Evolutionary conservation across 768 basidiomycete species (phyloP), one percentile per base, ranked within the genome.

Genomic region (Phlebiopsis gigantea): DNA sequence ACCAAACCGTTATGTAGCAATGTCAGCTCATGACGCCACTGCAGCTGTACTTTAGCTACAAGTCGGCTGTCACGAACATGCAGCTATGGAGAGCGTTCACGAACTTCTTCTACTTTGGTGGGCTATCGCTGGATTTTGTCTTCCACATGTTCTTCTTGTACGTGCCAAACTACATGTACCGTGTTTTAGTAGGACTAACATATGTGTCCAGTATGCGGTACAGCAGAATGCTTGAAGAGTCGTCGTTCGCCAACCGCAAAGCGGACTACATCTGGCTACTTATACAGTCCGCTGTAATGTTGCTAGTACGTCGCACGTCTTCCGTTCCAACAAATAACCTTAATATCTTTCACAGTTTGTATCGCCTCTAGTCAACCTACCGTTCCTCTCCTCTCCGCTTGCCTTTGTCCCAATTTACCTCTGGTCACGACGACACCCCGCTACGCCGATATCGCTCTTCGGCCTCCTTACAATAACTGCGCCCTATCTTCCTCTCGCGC

Each of bases 101-200:
- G 26, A 96, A 90, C 10, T 98, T 98, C 79, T 87, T 94, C 65
- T 99, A 95, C 73, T 98, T 98, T 72, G 97, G 96, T 10, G 82
- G 87, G 1, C 83, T 98, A 66, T 93, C 90, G 4, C 75, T 98
- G 21, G 96, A 98, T 71, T 93, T 98, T 63, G 80, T 96, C 57
- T 97, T 98, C 72, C 96, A 98, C 69, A 79, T 99, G 53, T 98
- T 98, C 78, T 99, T 98, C 79, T 97, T 99, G 96, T 96, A 68
- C 70, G 94, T 75, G 10, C 21, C 24, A 2, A 26, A 26, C 14
- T 15, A n/a, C 10, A 19, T 21, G 10, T 6, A 12, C 17, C 19
- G 31, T 53, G 52, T 39, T 30, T 22, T 17, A 34, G 12, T 46
- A n/a, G n/a, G n/a, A n/a, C n/a, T n/a, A n/a, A n/a, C n/a, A n/a